A percentile compares a stretch with the other conserved stretches of the same genome.
Conservation (phyloP, 768 basidiomycete genomes). For the Amanita exitialis region DNA sequence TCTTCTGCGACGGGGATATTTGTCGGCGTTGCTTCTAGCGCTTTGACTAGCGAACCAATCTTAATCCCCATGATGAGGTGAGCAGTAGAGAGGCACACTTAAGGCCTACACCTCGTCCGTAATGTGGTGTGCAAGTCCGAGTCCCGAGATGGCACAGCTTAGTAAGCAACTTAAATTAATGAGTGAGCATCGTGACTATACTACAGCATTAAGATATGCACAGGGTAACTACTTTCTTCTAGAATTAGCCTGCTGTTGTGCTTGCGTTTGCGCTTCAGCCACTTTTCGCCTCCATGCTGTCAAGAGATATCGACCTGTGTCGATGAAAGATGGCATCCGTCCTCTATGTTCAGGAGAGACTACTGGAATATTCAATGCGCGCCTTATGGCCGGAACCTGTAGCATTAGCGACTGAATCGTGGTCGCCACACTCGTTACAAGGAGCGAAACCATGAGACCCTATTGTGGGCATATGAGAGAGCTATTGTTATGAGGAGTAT, state of each 20-base stretch:
- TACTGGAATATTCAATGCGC: constrained; percentile 25
- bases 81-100: constrained; percentile 9
- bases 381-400: constrained; percentile 31
- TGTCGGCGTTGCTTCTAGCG: constrained; percentile 21
- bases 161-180: background rate
- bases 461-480: constrained; percentile 9
- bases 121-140: background rate
- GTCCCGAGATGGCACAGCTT: background rate
- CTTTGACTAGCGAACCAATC: constrained; percentile 22
- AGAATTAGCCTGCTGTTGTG: constrained; percentile 10
- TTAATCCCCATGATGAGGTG: constrained; percentile 24
- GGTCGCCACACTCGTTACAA: constrained; percentile 31
- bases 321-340: constrained; percentile 20
- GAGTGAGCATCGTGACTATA: background rate
- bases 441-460: constrained; percentile 33
- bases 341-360: constrained; percentile 18
- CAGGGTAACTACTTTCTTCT: constrained; percentile 9
- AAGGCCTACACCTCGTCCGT: constrained; percentile 14
- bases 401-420: constrained; percentile 40
- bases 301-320: constrained; percentile 14
- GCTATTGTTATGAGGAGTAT: background rate
- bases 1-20: constrained; percentile 45
- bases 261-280: constrained; percentile 12
- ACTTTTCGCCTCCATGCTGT: constrained; percentile 15
- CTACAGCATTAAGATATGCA: background rate